Base-by-base conservation (phyloP, 129 eudicot species). In the Helichrysum umbraculigerum region DNA sequence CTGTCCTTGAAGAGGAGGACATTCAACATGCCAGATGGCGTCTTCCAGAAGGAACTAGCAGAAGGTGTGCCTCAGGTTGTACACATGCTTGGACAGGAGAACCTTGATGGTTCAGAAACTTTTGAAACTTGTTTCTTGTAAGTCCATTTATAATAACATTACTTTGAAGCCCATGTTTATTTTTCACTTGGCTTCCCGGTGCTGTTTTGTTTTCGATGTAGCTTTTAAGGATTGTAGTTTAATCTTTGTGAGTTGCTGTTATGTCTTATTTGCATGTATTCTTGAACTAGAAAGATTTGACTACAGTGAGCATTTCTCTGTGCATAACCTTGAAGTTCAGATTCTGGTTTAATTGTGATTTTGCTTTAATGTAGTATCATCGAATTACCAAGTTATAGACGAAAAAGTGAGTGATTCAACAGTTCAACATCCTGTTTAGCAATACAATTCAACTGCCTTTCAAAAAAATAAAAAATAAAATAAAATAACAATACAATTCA, bases 21-120 rank as follows among this genome's bases (percentile, higher is more conserved):
- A 2, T 93, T 93, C 30, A 97, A 93, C 76, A 87, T 93, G 98
- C 98, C 98, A 22, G 93, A 87, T 74, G 85, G 89, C 22, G 85
- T 44, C 58, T 85, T 93, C 51, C 96, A 93, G 69, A 93, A 87
- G 86, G 97, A 90, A 69, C 79, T 93, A 20, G 98, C 97, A 11
- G 93, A 88, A 5, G 97, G 98, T 51, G 96, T 93, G 69, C 90
- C 97, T 5, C 87, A 90, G 79, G 96, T 93, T 32, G 93, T 93
- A 25, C 96, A 74, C 3, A 80, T 90, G 96, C 79, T 87, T 14
- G 86, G 85, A 20, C 57, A 88, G 54, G 76, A 66, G 80, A 63
- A 70, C 5, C 16, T 1, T 17, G 70, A 71, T 3, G 78, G 9
- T 37, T 79, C 72, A 11, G 84, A 80, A 61, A 61, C 82, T 73